Evolutionary conservation across 345 rosid genomes (phyloP), one percentile per base, ranked within the genome.

Genomic region (Arabidopsis suecica): DNA sequence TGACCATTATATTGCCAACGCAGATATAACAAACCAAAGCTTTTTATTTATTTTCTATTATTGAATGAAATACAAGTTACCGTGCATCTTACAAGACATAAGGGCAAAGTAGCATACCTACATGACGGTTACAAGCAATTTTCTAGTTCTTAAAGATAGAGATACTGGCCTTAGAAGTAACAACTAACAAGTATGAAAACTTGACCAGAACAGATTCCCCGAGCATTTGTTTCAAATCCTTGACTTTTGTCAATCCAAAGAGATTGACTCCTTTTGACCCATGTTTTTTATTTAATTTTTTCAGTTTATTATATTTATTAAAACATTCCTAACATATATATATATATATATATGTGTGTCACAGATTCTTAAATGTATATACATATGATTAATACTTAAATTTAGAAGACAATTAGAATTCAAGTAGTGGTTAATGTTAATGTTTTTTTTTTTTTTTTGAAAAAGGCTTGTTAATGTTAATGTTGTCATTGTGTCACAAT

Each of bases 131-230:
- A 25, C 51, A 32, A 54, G 8, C n/a, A 5, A 41, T 13, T 20
- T 70, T 45, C 7, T 44, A 0, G 34, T 48, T 45, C 7, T 45
- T 18, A 34, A 61, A 40, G 8, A 11, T 13, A 33, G 16, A 33
- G 16, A 64, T 33, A 55, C 65, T 64, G 44, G 11, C 32, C 18
- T 48, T 66, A 49, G 34, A 61, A 61, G 59, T 61, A 76, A 56
- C 76, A 61, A 61, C 51, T 61, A 76, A 56, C 76, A 71, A 40
- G 72, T 77, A 71, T 77, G 76, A 77, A 77, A 71, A 14, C 49
- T 57, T 77, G 80, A 77, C 76, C 48, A 65, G 49, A 77, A 57
- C 23, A 77, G 56, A 71, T 77, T 57, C 80, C 45, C 56, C 14
- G 1, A 57, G 22, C 14, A 8, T 56, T 56, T 64, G 67, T 71